phyloP scores from a whole-genome alignment of 2,329 filamentous ascomycete genomes.

The Exophiala mesophila region DNA sequence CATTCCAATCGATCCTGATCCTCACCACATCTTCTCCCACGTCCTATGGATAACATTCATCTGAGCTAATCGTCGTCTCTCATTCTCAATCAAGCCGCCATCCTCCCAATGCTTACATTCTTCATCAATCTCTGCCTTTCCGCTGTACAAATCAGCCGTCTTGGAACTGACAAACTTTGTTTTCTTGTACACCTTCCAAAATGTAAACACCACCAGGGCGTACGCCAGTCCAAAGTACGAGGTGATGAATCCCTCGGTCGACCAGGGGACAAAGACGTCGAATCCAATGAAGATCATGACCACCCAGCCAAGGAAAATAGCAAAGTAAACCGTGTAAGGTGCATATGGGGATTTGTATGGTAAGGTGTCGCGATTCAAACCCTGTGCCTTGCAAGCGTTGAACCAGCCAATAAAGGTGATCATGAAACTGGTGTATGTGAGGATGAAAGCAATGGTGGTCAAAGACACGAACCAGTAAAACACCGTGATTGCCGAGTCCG shows the following conservation, averaged over 20 bases:
- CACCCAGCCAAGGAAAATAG: slow-evolving; percentile 47
- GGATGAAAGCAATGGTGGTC: slow-evolving; percentile 40
- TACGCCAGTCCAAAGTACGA: slow-evolving; percentile 45
- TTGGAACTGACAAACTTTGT: slow-evolving; percentile 30
- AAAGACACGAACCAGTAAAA: slow-evolving; percentile 67
- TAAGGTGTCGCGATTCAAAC: slow-evolving; percentile 60
- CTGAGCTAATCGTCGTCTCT: slow-evolving; percentile 29
- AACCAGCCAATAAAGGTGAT: slow-evolving; percentile 67
- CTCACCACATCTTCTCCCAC: slow-evolving; percentile 30
- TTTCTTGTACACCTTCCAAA: slow-evolving; percentile 33
- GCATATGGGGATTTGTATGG: slow-evolving; percentile 64
- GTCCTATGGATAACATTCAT: slow-evolving; percentile 29
- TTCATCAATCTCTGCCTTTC: slow-evolving; percentile 33
- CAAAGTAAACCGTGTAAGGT: slow-evolving; percentile 65
- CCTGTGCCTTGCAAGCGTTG: slow-evolving; percentile 63
- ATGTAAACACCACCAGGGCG: slow-evolving; percentile 39
- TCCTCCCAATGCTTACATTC: slow-evolving; percentile 35
- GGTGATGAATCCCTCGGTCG: slow-evolving; percentile 46
- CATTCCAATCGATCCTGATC: too few relatives aligned
- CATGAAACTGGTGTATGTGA: slow-evolving; percentile 64
- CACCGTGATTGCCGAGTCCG: slow-evolving; percentile 57
- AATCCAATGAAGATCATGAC: slow-evolving; percentile 66
- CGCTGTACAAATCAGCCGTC: slow-evolving; percentile 29
- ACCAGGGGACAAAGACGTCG: slow-evolving; percentile 37
- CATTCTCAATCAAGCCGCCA: slow-evolving; percentile 28